Conservation (phyloP, 352 stramenopile species). For the Phytophthora ramorum region DNA sequence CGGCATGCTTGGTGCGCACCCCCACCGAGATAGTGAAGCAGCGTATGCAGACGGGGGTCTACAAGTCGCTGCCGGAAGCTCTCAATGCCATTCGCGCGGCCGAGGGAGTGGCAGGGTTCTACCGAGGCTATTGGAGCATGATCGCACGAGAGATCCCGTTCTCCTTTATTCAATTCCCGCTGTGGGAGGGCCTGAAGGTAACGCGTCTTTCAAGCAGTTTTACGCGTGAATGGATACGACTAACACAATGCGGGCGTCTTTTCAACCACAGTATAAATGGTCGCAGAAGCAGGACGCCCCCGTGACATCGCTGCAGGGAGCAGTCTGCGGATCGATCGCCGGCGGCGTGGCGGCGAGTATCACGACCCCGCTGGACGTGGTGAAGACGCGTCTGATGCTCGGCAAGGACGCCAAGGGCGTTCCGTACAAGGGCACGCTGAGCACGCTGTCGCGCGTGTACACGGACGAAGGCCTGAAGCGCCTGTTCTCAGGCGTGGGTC, state of each 20-base stretch:
- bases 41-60: constrained; percentile 97
- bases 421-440: constrained; percentile 90
- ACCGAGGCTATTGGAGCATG: constrained; percentile 97
- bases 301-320: constrained; percentile 92
- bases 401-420: constrained; percentile 93
- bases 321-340: constrained; percentile 95
- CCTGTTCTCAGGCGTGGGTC: constrained; percentile 95
- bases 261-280: constrained; percentile 70
- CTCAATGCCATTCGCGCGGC: constrained; percentile 83
- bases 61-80: constrained; percentile 74
- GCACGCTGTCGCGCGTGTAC: constrained; percentile 93
- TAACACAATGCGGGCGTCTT: constrained; percentile 9
- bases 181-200: constrained; percentile 98
- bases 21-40: constrained; percentile 99
- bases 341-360: constrained; percentile 95
- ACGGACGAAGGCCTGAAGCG: constrained; percentile 91
- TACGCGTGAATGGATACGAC: not conserved
- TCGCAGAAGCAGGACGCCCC: constrained; percentile 75
- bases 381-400: constrained; percentile 99
- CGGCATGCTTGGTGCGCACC: constrained; percentile 97
- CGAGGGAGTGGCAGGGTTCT: constrained; percentile 91
- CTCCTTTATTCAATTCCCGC: constrained; percentile 99
- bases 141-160: constrained; percentile 99
- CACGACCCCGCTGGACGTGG: constrained; percentile 99
- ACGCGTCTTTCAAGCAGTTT: not conserved